Evolutionary conservation across 202 grass and related monocot species (phyloP).

Genomic region (Zizania palustris): DNA sequence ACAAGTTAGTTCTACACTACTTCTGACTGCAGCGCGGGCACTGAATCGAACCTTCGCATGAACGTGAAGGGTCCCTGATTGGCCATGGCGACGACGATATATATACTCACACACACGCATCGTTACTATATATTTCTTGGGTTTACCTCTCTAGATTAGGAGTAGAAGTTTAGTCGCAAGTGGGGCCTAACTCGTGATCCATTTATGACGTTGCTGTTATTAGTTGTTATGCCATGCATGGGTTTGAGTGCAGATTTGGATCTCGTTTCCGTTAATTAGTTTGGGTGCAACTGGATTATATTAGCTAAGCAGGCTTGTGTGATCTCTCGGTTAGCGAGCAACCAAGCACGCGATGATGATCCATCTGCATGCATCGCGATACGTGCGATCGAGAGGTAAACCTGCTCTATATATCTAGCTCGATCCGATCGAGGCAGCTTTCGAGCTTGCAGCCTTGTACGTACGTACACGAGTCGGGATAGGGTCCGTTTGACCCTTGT

Average conservation of each 20-base stretch:
- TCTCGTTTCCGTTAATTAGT: neutral
- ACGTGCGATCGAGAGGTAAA: constrained; percentile 33
- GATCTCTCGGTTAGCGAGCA: neutral
- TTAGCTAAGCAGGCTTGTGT: neutral
- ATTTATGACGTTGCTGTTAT: constrained; percentile 27
- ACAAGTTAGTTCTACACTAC: neutral
- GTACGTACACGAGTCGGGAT: neutral
- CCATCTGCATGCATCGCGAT: neutral
- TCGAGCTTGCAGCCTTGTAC: neutral
- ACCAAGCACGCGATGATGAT: too few relatives aligned
- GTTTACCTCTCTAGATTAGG: neutral
- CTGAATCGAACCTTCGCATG: neutral
- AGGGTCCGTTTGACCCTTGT: constrained; percentile 55
- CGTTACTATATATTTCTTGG: neutral
- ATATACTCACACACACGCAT: neutral
- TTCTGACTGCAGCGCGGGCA: neutral
- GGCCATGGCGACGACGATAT: neutral
- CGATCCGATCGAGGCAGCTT: constrained; percentile 19
- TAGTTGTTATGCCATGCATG: constrained; percentile 34
- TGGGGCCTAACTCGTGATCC: neutral
- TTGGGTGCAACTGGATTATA: neutral
- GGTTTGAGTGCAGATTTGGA: constrained; percentile 27
- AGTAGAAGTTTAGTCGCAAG: neutral
- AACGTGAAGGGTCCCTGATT: constrained; percentile 26
- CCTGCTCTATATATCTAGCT: too few relatives aligned